Conservation (phyloP, 352 stramenopile genomes). For the Globisporangium lucens region DNA sequence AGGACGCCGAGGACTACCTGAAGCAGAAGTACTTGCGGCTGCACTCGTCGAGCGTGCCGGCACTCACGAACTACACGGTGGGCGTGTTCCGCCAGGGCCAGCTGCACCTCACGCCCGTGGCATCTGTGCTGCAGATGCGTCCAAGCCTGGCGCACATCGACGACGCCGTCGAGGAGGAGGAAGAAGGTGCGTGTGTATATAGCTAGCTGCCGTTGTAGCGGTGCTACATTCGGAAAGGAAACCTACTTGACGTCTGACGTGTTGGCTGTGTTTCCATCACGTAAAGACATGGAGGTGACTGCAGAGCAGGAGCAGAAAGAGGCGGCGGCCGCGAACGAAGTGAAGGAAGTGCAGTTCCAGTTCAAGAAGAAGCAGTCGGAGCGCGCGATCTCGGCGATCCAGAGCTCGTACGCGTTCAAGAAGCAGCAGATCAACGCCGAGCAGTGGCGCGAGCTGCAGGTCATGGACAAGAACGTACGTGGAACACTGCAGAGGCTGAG, state of each 20-base stretch:
- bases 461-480: slow-evolving; percentile 69
- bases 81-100: slow-evolving; percentile 79
- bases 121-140: slow-evolving; percentile 75
- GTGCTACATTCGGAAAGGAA: neutral
- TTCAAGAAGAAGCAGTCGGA: slow-evolving; percentile 88
- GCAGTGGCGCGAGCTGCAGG: slow-evolving; percentile 70
- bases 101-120: slow-evolving; percentile 73
- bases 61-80: slow-evolving; percentile 76
- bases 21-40: slow-evolving; percentile 71
- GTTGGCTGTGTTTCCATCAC: neutral
- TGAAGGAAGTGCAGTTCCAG: slow-evolving; percentile 85
- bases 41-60: slow-evolving; percentile 56
- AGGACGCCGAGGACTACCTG: slow-evolving; percentile 75
- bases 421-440: slow-evolving; percentile 81
- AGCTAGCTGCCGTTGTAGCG: neutral
- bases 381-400: slow-evolving; percentile 67
- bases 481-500: neutral
- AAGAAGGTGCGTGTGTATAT: slow-evolving; percentile 22
- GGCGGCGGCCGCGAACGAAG: slow-evolving; percentile 40
- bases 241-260: neutral
- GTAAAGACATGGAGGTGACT: slow-evolving; percentile 40
- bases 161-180: slow-evolving; percentile 64
- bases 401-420: slow-evolving; percentile 84
- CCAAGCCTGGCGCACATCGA: slow-evolving; percentile 78
- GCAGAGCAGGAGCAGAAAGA: slow-evolving; percentile 44